These are phyloP conservation scores for Vanrija sp. DNA, from an alignment of 1,284 basidiomycete species.

Conservation along the genomic window DNA sequence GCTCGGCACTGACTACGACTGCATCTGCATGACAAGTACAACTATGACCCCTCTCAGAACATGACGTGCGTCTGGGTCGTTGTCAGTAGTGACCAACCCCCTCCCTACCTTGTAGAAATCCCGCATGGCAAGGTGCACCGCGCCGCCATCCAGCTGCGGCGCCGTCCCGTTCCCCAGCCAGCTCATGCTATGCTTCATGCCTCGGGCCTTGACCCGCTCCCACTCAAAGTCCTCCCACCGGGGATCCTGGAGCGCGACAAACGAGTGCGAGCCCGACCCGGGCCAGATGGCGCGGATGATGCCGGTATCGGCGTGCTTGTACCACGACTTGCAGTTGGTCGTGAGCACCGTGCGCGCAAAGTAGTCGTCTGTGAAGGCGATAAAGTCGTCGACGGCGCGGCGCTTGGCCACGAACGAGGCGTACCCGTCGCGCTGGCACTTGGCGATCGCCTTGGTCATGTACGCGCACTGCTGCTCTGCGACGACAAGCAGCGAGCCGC, in stretches of 20 bases:
- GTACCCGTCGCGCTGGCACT: constrained; percentile 14
- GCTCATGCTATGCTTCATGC: constrained; percentile 2
- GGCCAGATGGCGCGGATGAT: constrained; percentile 23
- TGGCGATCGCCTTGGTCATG: constrained; percentile 14
- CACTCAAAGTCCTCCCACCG: constrained; percentile 40
- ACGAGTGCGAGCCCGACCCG: constrained; percentile 19
- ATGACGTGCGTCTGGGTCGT: too few relatives aligned
- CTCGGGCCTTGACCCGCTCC: constrained; percentile 1
- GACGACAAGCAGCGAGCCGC: constrained; percentile 11
- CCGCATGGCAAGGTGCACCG: constrained; percentile 2
- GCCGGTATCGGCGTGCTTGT: constrained; percentile 18
- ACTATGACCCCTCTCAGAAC: too few relatives aligned
- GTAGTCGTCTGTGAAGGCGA: constrained; percentile 27
- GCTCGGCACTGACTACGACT: too few relatives aligned
- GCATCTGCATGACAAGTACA: too few relatives aligned
- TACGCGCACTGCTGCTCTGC: constrained; percentile 20
- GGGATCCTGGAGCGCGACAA: constrained; percentile 24
- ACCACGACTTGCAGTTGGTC: constrained; percentile 27
- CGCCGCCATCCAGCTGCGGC: not conserved
- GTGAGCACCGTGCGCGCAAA: constrained; percentile 26
- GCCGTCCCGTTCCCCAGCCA: constrained; percentile 10
- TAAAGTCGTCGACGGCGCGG: constrained; percentile 32
- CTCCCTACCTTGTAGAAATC: constrained; percentile 4
- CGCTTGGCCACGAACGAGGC: constrained; percentile 18
- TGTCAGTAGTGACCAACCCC: not conserved